Base-by-base conservation (phyloP, 257 asterid species). In the Gardenia jasminoides region DNA sequence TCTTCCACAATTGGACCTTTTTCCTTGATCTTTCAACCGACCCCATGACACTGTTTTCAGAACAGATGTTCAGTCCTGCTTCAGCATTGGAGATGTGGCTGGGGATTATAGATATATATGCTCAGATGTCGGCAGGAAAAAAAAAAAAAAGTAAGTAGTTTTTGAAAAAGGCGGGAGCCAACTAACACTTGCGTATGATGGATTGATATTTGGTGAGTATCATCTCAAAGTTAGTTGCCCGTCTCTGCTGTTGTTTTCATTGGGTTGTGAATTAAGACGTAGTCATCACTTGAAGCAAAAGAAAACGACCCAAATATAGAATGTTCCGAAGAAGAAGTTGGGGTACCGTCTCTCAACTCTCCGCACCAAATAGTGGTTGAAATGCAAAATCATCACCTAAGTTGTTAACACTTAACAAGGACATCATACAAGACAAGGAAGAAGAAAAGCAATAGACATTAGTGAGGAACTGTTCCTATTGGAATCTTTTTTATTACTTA, bases 11-110 rank as follows among this genome's bases (percentile, higher is more conserved):
- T 39, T 89, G 94, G 19, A 85, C 83, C 76, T 86, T 92, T 84
- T 90, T 92, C 89, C 89, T 94, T 39, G 94, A 90, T 87, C 98
- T 94, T 80, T 94, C 97, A 68, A 81, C 80, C 47, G 94, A 80
- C 43, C 91, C 97, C 97, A 90, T 90, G 26, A 74, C 56, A 65
- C 65, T 70, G 4, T 30, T 36, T 59, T 28, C 12, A 8, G 44
- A 76, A 50, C 6, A n/a, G 15, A 39, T 30, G 17, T 72, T 72
- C 28, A 71, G 61, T 33, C 61, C 43, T 26, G 39, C n/a, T 46
- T 70, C 75, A 44, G 59, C 61, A 44, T n/a, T 31, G 43, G 48
- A 64, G 13, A 4, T 64, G 20, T 39, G 69, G 43, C 15, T 33
- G 22, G 22, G 41, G 13, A 10, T 7, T 28, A 65, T 28, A 54